Evolutionary conservation across 78 protist species (phyloP).

Genomic region (Abeoforma whisleri): DNA sequence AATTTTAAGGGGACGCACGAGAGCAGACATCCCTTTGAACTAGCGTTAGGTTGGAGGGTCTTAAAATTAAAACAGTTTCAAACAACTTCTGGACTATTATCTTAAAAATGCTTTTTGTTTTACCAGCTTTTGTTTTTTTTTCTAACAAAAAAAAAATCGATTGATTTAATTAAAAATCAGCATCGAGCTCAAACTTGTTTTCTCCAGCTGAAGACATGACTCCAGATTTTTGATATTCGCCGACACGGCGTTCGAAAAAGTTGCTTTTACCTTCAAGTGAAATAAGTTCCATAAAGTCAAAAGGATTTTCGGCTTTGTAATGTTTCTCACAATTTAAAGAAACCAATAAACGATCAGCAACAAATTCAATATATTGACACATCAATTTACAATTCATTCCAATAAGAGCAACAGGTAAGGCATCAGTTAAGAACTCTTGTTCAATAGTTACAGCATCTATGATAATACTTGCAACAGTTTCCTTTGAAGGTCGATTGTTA

Average conservation of each 20-base stretch:
- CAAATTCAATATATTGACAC: conserved; percentile 90
- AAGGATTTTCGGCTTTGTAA: conserved; percentile 82
- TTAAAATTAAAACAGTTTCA: too few species aligned
- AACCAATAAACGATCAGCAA: conserved; percentile 87
- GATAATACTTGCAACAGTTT: conserved; percentile 51
- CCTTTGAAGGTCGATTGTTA: conserved; percentile 29
- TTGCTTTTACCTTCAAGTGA: conserved; percentile 92
- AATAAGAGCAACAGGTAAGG: conserved; percentile 88
- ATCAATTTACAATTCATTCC: conserved; percentile 91
- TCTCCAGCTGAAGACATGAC: conserved; percentile 43
- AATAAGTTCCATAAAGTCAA: conserved; percentile 95
- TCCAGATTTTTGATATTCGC: conserved; percentile 86
- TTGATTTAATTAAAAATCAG: conserved; percentile 46
- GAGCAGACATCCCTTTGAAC: too few species aligned
- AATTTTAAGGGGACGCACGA: too few species aligned
- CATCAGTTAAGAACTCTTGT: conserved; percentile 57
- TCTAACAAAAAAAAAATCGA: too few species aligned
- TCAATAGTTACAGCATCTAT: conserved; percentile 86
- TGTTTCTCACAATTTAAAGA: conserved; percentile 70
- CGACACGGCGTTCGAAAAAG: conserved; percentile 94
- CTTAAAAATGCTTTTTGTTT: too few species aligned
- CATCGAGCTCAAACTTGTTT: conserved; percentile 36
- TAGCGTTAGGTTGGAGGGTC: too few species aligned
- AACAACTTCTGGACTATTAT: too few species aligned
- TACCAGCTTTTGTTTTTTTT: too few species aligned